Evolutionary conservation across 495 filamentous ascomycete genomes (phyloP).

Genomic region (Hypoxylon cercidicola): DNA sequence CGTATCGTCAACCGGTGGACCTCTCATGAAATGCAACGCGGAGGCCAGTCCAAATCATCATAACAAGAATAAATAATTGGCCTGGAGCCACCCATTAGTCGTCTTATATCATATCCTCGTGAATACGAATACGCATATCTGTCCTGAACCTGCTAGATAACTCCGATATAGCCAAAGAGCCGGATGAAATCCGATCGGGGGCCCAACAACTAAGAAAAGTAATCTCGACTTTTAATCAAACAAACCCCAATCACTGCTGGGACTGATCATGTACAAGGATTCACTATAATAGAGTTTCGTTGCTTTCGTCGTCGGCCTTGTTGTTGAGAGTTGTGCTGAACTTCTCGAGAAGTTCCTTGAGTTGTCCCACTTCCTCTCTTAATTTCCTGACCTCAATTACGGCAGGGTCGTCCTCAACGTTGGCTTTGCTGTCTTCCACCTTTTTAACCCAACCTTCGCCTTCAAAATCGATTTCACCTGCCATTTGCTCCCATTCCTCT

Average conservation of each 20-base stretch:
- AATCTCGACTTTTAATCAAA: neutral
- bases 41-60: too few species aligned
- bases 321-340: conserved; percentile 17
- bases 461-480: conserved; percentile 76
- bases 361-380: conserved; percentile 71
- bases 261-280: neutral
- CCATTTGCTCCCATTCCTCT: conserved; percentile 94
- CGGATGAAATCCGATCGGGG: too few species aligned
- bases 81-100: conserved; percentile 4
- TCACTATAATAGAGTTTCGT: conserved; percentile 19
- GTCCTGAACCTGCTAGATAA: neutral
- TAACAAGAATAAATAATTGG: neutral
- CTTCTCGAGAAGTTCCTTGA: conserved; percentile 59
- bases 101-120: conserved; percentile 7
- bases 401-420: conserved; percentile 77
- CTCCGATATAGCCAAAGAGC: conserved; percentile 7
- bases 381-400: conserved; percentile 74
- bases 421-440: conserved; percentile 76
- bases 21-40: too few species aligned
- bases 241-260: neutral
- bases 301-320: conserved; percentile 23
- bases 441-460: conserved; percentile 81
- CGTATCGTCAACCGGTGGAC: too few species aligned
- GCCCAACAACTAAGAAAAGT: neutral
- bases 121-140: neutral